phyloP scores from a whole-genome alignment of 73 alveolate species.

The Blepharisma japonicum region DNA sequence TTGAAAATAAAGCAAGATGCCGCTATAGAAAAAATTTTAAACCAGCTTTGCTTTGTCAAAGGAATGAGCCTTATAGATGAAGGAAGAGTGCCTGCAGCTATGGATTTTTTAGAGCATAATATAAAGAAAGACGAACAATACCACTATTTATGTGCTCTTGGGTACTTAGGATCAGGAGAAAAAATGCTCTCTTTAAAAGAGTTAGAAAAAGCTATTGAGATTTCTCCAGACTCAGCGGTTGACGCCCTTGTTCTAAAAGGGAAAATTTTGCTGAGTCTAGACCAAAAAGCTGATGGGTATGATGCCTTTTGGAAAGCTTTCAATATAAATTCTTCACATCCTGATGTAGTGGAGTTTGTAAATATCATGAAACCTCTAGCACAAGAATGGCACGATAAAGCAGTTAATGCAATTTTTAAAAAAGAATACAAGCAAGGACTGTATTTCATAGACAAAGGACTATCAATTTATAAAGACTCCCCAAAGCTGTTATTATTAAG shows the following conservation, averaged over 20 bases:
- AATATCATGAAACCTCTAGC: slow-evolving; percentile 70
- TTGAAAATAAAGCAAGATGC: slow-evolving; percentile 38
- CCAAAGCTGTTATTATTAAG: slow-evolving; percentile 56
- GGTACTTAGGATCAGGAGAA: slow-evolving; percentile 63
- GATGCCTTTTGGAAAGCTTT: slow-evolving; percentile 72
- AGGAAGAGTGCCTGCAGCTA: slow-evolving; percentile 69
- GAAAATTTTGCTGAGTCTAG: slow-evolving; percentile 62
- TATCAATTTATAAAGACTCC: slow-evolving; percentile 58
- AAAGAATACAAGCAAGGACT: slow-evolving; percentile 49
- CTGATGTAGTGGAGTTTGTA: slow-evolving; percentile 63
- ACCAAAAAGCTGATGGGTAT: slow-evolving; percentile 64
- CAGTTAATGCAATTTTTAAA: slow-evolving; percentile 53
- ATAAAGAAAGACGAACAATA: slow-evolving; percentile 56
- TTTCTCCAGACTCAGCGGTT: slow-evolving; percentile 53
- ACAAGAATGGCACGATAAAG: slow-evolving; percentile 61
- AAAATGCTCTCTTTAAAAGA: slow-evolving; percentile 59
- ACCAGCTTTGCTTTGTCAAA: slow-evolving; percentile 53
- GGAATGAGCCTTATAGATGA: slow-evolving; percentile 65
- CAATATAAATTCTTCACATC: slow-evolving; percentile 63
- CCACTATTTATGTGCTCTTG: slow-evolving; percentile 48
- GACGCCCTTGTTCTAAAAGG: slow-evolving; percentile 68
- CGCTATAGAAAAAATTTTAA: slow-evolving; percentile 52
- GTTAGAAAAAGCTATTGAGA: slow-evolving; percentile 56
- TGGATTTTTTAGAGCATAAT: slow-evolving; percentile 50
- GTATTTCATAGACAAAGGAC: slow-evolving; percentile 56